Evolutionary conservation across 1,139 yeast species (phyloP), one percentile per base, ranked within the genome.

Genomic region (Suhomyces atakaporum): DNA sequence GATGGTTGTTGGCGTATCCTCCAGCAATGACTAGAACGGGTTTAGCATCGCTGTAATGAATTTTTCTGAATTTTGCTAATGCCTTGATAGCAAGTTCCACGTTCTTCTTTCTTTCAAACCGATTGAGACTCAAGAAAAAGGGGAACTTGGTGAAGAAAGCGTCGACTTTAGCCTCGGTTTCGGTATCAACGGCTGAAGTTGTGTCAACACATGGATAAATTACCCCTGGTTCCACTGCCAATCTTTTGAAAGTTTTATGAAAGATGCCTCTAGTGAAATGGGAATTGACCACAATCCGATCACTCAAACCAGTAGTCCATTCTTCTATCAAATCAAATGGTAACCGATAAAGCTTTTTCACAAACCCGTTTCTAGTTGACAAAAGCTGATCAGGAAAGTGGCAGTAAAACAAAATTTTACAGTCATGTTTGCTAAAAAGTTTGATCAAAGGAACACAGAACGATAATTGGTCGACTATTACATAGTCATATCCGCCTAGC

Each of bases 341-440:
- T 4, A 75, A 40, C 43, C 99, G 69, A 60, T 92, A 92, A 1
- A 85, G 37, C 40, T 64, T 66, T 49, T 88, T 84, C 10, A 84
- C 25, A 1, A 73, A 31, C 3, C 83, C 69, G 1, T 71, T 65
- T 33, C 83, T 81, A 16, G 70, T 68, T 0, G 96, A 81, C 34
- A 92, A 63, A 31, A 84, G 66, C 54, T 86, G 86, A 60, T 92
- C 99, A 0, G 99, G 98, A 60, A 92, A 92, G 63, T 92, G 99
- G 51, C 98, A 90, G 60, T 92, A 92, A 56, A 92, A 92, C 35
- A 92, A 60, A 4, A 86, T 71, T 37, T 73, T 66, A 25, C 62
- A 40, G 4, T 75, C 56, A 36, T 69, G 42, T 36, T 60, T 44
- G 40, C 73, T 69, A 53, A 79, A 73, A 16, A 73, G 39, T 37